Evolutionary conservation across 129 eudicot genomes (phyloP).

Genomic region (Solidago caesia): DNA sequence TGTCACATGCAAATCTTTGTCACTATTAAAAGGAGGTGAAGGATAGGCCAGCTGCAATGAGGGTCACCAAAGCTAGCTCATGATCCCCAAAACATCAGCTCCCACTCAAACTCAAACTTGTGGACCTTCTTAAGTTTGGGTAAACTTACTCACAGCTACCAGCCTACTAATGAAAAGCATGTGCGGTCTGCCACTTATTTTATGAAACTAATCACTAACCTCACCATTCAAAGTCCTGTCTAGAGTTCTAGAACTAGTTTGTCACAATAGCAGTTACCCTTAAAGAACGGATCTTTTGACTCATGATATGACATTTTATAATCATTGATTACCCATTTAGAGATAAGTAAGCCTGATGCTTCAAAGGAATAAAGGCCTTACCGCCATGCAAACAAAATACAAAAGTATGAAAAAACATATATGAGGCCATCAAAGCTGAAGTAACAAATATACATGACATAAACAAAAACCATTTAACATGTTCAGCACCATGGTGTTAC

Average conservation of each 20-base stretch:
- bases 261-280: background rate
- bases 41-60: background rate
- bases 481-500: background rate
- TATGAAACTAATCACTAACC: background rate
- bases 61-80: background rate
- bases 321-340: background rate
- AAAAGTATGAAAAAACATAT: background rate
- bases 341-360: background rate
- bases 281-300: conserved; percentile 1
- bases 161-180: background rate
- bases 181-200: background rate
- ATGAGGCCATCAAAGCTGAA: conserved; percentile 19
- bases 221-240: conserved; percentile 4
- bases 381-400: conserved; percentile 1
- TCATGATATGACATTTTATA: background rate
- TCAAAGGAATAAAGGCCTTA: background rate
- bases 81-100: background rate
- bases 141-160: background rate
- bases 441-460: background rate
- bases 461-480: conserved; percentile 13
- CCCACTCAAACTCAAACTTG: background rate
- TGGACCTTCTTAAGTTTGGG: background rate
- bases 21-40: background rate
- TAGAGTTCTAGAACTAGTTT: background rate
- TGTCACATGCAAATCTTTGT: too few species aligned